Percentiles rank a stretch among this genome's conserved stretches.
Evolutionary conservation across 1,284 basidiomycete genomes (phyloP).

Genomic region (Puccinia coronata): DNA sequence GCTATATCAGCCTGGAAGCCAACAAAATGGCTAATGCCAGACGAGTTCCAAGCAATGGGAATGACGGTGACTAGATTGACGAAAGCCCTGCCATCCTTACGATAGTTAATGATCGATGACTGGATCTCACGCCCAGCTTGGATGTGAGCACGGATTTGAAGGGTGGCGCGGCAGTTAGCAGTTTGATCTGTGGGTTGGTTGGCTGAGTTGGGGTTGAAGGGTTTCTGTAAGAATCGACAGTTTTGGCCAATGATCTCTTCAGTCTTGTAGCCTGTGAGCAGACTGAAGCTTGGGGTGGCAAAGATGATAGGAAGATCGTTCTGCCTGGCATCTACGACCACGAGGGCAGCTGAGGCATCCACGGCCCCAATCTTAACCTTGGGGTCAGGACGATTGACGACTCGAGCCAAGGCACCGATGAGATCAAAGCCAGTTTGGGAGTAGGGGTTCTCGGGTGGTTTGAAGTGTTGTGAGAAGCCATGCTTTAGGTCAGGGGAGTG

Average conservation of each 20-base stretch:
- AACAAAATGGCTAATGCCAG: conserved; percentile 22
- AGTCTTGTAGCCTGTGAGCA: conserved; percentile 78
- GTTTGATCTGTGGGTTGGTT: conserved; percentile 70
- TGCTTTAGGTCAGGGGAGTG: neutral
- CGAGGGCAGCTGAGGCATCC: conserved; percentile 84
- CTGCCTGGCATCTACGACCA: conserved; percentile 77
- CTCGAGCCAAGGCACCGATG: conserved; percentile 74
- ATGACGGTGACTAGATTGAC: conserved; percentile 61
- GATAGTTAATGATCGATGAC: conserved; percentile 81
- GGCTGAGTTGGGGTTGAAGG: conserved; percentile 49
- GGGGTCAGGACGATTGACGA: conserved; percentile 73
- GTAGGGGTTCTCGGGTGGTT: conserved; percentile 64
- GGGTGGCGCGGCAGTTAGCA: conserved; percentile 71
- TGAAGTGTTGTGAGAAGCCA: conserved; percentile 49
- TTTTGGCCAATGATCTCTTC: conserved; percentile 58
- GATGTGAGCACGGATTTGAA: conserved; percentile 69
- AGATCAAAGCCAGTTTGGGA: conserved; percentile 87
- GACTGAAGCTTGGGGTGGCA: conserved; percentile 75
- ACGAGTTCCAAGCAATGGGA: conserved; percentile 8
- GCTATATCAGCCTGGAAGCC: conserved; percentile 38
- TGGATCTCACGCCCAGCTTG: conserved; percentile 80
- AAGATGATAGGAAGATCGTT: conserved; percentile 84
- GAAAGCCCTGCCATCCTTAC: conserved; percentile 80
- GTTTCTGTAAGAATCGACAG: conserved; percentile 52
- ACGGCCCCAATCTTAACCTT: conserved; percentile 81